phyloP scores from a whole-genome alignment of 2,329 filamentous ascomycete genomes.

The Penicillium sp. region DNA sequence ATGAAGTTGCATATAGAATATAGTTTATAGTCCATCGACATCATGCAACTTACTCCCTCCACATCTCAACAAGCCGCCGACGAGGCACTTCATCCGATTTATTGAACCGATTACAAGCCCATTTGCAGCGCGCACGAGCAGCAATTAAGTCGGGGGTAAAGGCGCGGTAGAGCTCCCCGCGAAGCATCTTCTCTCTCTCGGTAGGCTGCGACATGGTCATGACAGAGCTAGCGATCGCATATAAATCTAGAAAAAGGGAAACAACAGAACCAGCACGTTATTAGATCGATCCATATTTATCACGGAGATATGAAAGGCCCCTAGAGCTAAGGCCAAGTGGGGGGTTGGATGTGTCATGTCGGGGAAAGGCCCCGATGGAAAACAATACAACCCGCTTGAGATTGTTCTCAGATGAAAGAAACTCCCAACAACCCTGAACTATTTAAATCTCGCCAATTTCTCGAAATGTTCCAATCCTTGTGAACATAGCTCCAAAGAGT shows the following conservation, averaged over 20 bases:
- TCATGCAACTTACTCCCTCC: conserved; percentile 62
- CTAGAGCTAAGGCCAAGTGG: not conserved
- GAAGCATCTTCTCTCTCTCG: conserved; percentile 53
- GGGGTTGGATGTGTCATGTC: conserved; percentile 1
- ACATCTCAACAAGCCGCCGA: conserved; percentile 64
- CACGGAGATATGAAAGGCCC: not conserved
- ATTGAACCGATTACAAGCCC: conserved; percentile 65
- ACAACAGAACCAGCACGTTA: not conserved
- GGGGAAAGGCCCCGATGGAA: not conserved
- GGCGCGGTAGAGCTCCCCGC: conserved; percentile 70
- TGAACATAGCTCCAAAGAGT: not conserved
- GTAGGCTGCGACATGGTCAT: conserved; percentile 21
- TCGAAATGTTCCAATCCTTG: not conserved
- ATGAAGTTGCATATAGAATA: not conserved
- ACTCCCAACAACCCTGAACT: not conserved
- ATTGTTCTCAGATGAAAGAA: conserved; percentile 21
- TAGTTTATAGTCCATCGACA: not conserved
- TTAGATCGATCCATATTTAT: not conserved
- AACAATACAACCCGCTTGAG: conserved; percentile 8
- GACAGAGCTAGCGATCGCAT: too few relatives aligned
- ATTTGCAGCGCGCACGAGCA: conserved; percentile 61
- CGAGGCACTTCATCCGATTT: conserved; percentile 59
- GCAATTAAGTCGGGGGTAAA: conserved; percentile 68
- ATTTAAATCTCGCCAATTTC: conserved; percentile 1
- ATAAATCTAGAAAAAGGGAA: not conserved